A percentile compares a stretch with the other conserved stretches of the same genome.
phyloP scores from a whole-genome alignment of 1,284 basidiomycete genomes.

The Inonotus hispidus region DNA sequence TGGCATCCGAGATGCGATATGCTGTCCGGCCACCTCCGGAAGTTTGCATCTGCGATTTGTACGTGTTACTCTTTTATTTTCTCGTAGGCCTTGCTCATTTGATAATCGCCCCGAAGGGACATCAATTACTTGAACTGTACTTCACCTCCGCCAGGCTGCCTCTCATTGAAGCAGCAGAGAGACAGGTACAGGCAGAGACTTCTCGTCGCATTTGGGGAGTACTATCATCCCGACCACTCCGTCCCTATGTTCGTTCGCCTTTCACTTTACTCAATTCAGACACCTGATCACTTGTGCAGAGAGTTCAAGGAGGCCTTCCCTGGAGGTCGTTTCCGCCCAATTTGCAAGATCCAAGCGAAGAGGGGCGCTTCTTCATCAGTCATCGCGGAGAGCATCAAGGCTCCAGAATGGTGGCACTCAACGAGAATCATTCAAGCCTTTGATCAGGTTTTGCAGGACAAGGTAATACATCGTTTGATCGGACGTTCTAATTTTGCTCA shows the following conservation, averaged over 20 bases:
- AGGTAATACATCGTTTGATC: constrained; percentile 40
- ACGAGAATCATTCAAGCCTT: constrained; percentile 86
- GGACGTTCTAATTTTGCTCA: constrained; percentile 16
- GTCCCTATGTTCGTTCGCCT: constrained; percentile 57
- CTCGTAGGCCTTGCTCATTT: background rate
- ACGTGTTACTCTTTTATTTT: constrained; percentile 31
- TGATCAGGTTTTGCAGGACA: constrained; percentile 82
- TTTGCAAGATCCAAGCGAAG: constrained; percentile 81
- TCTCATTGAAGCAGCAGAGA: constrained; percentile 77
- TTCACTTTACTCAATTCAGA: constrained; percentile 9
- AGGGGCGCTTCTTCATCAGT: constrained; percentile 72
- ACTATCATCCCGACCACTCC: constrained; percentile 79
- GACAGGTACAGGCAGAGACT: constrained; percentile 81
- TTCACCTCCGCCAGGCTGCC: constrained; percentile 72
- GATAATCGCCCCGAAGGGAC: constrained; percentile 47
- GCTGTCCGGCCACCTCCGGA: constrained; percentile 71
- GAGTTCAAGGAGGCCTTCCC: constrained; percentile 97
- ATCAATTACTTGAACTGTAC: constrained; percentile 86
- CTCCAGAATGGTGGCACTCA: constrained; percentile 91
- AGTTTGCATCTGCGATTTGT: constrained; percentile 89
- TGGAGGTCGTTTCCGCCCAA: constrained; percentile 77
- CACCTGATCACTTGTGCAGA: constrained; percentile 31
- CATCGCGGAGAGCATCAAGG: constrained; percentile 79
- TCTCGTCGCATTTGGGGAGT: constrained; percentile 73
- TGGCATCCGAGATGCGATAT: constrained; percentile 83